Evolutionary conservation across 805 yeast genomes (phyloP).

Genomic region (Saturnispora besseyi): DNA sequence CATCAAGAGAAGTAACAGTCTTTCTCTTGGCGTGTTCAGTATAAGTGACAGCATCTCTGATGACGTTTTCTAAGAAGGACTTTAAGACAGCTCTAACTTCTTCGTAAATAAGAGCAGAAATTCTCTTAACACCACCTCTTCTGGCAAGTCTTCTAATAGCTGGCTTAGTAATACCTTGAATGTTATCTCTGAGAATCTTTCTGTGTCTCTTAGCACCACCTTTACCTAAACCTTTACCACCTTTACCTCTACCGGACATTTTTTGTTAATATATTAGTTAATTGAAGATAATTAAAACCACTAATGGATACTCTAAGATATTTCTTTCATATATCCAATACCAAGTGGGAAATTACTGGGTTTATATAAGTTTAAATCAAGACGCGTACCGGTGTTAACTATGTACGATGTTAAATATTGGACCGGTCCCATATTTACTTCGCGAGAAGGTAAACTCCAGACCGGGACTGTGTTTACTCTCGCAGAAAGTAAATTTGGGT

Average conservation of each 20-base stretch:
- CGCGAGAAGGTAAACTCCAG: slow-evolving; percentile 2
- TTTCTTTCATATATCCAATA: background rate
- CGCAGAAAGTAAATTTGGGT: background rate
- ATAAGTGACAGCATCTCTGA: slow-evolving; percentile 98
- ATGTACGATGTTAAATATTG: background rate
- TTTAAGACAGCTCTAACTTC: slow-evolving; percentile 96
- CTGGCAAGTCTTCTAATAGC: slow-evolving; percentile 99
- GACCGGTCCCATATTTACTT: slow-evolving; percentile 3
- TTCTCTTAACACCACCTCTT: slow-evolving; percentile 99
- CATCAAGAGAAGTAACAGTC: slow-evolving; percentile 98
- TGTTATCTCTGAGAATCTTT: slow-evolving; percentile 98
- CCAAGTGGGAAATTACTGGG: background rate
- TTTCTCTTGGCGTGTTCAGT: slow-evolving; percentile 99
- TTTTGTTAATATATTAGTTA: slow-evolving; percentile 15
- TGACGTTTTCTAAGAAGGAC: slow-evolving; percentile 92
- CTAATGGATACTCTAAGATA: slow-evolving; percentile 9
- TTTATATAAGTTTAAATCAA: background rate
- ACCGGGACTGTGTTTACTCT: slow-evolving; percentile 4
- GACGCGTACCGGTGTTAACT: background rate
- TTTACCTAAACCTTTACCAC: slow-evolving; percentile 99
- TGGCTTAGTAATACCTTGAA: slow-evolving; percentile 99
- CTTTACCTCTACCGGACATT: slow-evolving; percentile 99
- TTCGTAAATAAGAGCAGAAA: slow-evolving; percentile 96
- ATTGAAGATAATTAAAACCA: slow-evolving; percentile 6
- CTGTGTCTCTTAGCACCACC: slow-evolving; percentile 99